phyloP scores from a whole-genome alignment of 1,284 basidiomycete genomes.

The Peniophora sp. region DNA sequence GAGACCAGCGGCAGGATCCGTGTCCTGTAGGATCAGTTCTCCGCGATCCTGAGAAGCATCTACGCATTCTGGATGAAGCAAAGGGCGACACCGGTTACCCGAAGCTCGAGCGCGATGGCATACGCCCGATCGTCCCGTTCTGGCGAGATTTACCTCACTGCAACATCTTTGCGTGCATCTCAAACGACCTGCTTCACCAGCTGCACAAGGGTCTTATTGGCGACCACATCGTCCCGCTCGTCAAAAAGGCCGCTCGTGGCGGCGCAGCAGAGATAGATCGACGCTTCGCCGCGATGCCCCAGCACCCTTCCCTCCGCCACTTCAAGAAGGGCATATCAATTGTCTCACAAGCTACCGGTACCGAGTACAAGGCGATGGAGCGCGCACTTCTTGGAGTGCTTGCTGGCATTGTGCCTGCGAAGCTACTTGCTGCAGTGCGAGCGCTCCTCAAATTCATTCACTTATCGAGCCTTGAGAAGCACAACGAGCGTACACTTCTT shows the following conservation, averaged over 20 bases:
- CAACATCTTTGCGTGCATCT: slow-evolving; percentile 16
- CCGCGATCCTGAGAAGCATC: slow-evolving; percentile 1
- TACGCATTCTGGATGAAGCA: not conserved
- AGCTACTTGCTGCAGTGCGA: too few relatives aligned
- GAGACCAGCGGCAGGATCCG: slow-evolving; percentile 8
- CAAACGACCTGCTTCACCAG: slow-evolving; percentile 16
- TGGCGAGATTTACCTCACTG: slow-evolving; percentile 16
- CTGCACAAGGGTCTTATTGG: slow-evolving; percentile 24
- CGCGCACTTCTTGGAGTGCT: slow-evolving; percentile 16
- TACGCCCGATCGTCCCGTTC: slow-evolving; percentile 13
- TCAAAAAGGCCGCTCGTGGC: slow-evolving; percentile 5
- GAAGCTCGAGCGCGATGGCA: slow-evolving; percentile 6
- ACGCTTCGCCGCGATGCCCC: slow-evolving; percentile 13
- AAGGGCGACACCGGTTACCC: slow-evolving; percentile 1
- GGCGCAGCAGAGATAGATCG: slow-evolving; percentile 16
- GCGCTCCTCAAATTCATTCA: slow-evolving; percentile 1
- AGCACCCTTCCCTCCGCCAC: slow-evolving; percentile 12
- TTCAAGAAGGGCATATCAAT: slow-evolving; percentile 18
- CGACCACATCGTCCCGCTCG: slow-evolving; percentile 21
- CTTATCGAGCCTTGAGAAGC: slow-evolving; percentile 13
- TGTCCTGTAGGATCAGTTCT: not conserved
- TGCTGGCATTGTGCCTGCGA: slow-evolving; percentile 1
- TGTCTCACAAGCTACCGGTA: slow-evolving; percentile 19
- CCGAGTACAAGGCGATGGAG: slow-evolving; percentile 19
- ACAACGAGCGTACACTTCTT: slow-evolving; percentile 11